Conservation (phyloP, 1,284 basidiomycete genomes). For the Cryptococcus sp. region DNA sequence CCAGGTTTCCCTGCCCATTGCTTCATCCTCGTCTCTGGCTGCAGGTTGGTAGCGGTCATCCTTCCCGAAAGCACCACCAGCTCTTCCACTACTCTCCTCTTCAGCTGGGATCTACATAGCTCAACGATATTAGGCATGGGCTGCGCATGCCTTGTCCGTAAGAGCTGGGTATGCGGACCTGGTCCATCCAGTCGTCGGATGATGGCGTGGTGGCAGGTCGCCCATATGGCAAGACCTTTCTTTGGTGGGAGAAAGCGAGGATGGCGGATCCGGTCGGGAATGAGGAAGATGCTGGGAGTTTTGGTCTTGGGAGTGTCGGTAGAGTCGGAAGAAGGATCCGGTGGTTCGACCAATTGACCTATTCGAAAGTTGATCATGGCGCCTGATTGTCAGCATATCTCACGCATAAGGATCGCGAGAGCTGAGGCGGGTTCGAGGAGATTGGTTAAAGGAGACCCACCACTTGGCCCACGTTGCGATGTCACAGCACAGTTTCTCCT, state of each 20-base stretch:
- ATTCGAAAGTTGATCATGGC: slow-evolving; percentile 17
- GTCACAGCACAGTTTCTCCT: slow-evolving; percentile 9
- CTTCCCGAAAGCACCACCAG: too few species aligned
- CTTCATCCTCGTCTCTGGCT: neutral
- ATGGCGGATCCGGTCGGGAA: slow-evolving; percentile 15
- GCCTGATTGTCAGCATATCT: slow-evolving; percentile 1
- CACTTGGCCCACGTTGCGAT: slow-evolving; percentile 3
- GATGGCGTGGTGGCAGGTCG: slow-evolving; percentile 9
- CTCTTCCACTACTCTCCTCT: too few species aligned
- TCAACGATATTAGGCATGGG: too few species aligned
- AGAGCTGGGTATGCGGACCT: slow-evolving; percentile 4
- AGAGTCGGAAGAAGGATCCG: neutral
- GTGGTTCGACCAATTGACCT: neutral
- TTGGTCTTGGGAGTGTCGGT: neutral
- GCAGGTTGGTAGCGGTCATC: too few species aligned
- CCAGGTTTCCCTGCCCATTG: neutral
- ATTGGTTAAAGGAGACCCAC: slow-evolving; percentile 6
- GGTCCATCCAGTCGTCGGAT: neutral
- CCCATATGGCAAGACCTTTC: slow-evolving; percentile 9
- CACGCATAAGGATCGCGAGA: neutral
- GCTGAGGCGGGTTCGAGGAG: neutral
- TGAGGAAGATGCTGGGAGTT: neutral
- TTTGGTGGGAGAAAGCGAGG: slow-evolving; percentile 1
- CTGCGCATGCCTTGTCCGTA: neutral
- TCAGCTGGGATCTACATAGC: too few species aligned